Evolutionary conservation across 2,329 filamentous ascomycete genomes (phyloP).

Genomic region (Monosporascus sp.): DNA sequence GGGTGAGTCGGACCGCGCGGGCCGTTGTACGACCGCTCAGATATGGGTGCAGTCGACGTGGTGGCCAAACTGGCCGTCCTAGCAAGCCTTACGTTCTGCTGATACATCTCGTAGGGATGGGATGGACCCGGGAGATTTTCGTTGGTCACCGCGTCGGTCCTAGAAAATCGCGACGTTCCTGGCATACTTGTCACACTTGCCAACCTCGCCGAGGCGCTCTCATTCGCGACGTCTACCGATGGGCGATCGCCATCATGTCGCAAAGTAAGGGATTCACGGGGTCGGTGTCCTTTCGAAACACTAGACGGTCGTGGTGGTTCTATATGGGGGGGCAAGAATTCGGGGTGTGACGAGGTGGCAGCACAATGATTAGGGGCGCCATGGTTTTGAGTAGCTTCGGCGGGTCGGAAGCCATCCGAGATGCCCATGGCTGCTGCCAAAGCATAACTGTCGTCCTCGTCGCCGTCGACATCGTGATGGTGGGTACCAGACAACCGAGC

Average conservation of each 20-base stretch:
- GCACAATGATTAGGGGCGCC: constrained; percentile 6
- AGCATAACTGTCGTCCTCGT: constrained; percentile 39
- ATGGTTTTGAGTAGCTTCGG: constrained; percentile 18
- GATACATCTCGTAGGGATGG: constrained; percentile 80
- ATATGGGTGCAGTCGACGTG: constrained; percentile 57
- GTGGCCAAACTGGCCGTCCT: constrained; percentile 63
- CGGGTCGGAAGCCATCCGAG: constrained; percentile 31
- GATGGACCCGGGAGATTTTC: constrained; percentile 68
- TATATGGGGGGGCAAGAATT: constrained; percentile 12
- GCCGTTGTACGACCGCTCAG: constrained; percentile 54
- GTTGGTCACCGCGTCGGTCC: constrained; percentile 56
- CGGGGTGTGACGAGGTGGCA: constrained; percentile 13
- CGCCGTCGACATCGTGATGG: constrained; percentile 28
- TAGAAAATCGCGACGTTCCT: constrained; percentile 32
- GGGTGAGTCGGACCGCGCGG: constrained; percentile 71
- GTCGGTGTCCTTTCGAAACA: constrained; percentile 46
- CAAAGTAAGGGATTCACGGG: constrained; percentile 45
- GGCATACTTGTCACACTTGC: constrained; percentile 32
- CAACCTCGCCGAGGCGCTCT: constrained; percentile 14
- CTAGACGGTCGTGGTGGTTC: constrained; percentile 43
- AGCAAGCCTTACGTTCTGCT: constrained; percentile 54
- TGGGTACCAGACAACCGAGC: constrained; percentile 28
- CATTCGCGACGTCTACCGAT: constrained; percentile 13
- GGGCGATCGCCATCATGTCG: constrained; percentile 49
- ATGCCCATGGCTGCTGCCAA: constrained; percentile 41